Evolutionary conservation across 306 rosid genomes (phyloP).

Genomic region (Vigna angularis): DNA sequence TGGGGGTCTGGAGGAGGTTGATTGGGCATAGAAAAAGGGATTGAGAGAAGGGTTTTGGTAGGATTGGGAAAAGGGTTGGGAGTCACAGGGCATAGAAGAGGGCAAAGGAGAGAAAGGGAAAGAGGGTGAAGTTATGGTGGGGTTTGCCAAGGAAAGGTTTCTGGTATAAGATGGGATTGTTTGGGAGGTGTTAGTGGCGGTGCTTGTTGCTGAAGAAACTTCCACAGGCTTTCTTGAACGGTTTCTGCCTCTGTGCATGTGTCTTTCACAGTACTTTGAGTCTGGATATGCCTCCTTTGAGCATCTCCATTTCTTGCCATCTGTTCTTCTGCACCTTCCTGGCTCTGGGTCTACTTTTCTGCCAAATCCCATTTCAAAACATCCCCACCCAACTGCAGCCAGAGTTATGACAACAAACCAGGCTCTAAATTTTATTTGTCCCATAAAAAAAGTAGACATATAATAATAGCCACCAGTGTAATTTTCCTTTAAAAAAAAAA

Average conservation of each 20-base stretch:
- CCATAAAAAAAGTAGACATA: conserved; percentile 25
- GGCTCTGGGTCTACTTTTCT: conserved; percentile 99
- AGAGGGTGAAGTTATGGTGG: conserved; percentile 50
- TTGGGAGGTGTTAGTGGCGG: conserved; percentile 47
- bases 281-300: conserved; percentile 99
- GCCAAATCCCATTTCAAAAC: conserved; percentile 94
- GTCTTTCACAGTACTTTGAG: conserved; percentile 97
- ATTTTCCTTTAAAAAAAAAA: not conserved
- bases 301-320: conserved; percentile 99
- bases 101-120: conserved; percentile 62
- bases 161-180: conserved; percentile 54
- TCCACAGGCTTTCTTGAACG: conserved; percentile 99
- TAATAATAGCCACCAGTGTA: not conserved
- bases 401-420: conserved; percentile 41
- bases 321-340: conserved; percentile 99
- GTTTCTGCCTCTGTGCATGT: conserved; percentile 99
- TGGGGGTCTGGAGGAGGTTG: conserved; percentile 63
- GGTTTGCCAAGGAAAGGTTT: conserved; percentile 51
- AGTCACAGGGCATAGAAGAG: conserved; percentile 49
- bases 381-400: conserved; percentile 90
- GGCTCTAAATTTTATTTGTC: conserved; percentile 42
- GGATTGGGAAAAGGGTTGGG: conserved; percentile 52
- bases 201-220: conserved; percentile 56
- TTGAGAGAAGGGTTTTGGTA: conserved; percentile 60
- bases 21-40: conserved; percentile 60